Percentiles rank a stretch among this genome's conserved stretches.
Evolutionary conservation across 352 stramenopile genomes (phyloP).

Genomic region (Globisporangium paroecandrum): DNA sequence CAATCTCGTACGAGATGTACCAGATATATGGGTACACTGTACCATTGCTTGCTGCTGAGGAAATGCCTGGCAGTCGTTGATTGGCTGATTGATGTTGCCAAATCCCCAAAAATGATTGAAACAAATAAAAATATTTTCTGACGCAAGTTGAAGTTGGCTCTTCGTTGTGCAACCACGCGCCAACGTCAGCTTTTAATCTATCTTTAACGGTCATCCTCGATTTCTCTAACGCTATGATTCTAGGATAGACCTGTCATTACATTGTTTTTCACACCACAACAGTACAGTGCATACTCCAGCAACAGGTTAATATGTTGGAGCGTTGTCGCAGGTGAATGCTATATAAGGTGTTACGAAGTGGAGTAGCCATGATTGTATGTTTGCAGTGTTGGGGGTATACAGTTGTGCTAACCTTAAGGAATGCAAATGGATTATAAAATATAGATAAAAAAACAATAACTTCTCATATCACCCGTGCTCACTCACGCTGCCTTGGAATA

Average conservation of each 20-base stretch:
- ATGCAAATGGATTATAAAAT: too few relatives aligned
- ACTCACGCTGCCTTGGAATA: conserved; percentile 28
- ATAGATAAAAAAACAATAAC: conserved; percentile 4
- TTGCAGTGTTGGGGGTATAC: too few relatives aligned
- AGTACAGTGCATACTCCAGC: too few relatives aligned
- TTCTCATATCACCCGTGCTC: conserved; percentile 34
- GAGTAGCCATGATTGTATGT: too few relatives aligned
- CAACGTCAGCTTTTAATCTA: not conserved
- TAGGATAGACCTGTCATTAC: too few relatives aligned
- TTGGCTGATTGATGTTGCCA: not conserved
- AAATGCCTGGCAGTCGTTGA: not conserved
- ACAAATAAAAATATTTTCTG: not conserved
- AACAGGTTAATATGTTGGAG: too few relatives aligned
- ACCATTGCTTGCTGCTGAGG: not conserved
- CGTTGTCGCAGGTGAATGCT: too few relatives aligned
- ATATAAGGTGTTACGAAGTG: too few relatives aligned
- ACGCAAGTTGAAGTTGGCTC: not conserved
- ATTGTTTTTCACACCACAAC: too few relatives aligned
- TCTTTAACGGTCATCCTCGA: not conserved
- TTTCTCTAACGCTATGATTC: too few relatives aligned
- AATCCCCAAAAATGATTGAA: not conserved
- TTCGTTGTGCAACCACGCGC: not conserved
- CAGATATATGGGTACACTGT: not conserved
- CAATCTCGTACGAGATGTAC: not conserved
- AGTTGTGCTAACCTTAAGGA: too few relatives aligned